Evolutionary conservation across 2,329 filamentous ascomycete genomes (phyloP).

Genomic region (Podosphaera xanthii): DNA sequence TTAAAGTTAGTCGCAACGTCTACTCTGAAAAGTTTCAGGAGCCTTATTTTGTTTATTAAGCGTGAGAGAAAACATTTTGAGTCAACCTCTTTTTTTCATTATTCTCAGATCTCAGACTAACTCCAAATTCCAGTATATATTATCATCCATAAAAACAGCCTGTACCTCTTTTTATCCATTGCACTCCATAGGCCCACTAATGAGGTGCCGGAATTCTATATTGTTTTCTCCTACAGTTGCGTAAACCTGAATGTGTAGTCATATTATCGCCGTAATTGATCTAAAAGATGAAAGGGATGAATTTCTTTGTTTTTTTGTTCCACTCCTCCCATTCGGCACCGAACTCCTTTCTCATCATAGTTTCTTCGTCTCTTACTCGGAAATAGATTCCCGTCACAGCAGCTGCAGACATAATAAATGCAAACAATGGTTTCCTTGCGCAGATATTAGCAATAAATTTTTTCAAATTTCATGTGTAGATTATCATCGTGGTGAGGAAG

Average conservation of each 20-base stretch:
- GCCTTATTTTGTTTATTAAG: background rate
- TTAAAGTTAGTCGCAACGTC: background rate
- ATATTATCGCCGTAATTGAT: background rate
- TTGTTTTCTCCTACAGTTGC: no score
- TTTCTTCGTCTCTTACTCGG: slow-evolving; percentile 26
- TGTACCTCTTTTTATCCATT: no score
- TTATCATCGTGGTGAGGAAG: background rate
- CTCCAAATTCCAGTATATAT: background rate
- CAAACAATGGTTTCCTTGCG: background rate
- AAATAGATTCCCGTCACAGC: slow-evolving; percentile 2
- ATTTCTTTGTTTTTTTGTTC: slow-evolving; percentile 24
- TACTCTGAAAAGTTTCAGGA: background rate
- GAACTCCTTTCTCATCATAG: slow-evolving; percentile 25
- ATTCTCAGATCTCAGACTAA: background rate
- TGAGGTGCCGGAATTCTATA: no score
- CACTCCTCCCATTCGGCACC: slow-evolving; percentile 25
- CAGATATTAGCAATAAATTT: no score
- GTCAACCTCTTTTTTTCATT: background rate
- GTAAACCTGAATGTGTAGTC: background rate
- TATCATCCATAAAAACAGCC: background rate
- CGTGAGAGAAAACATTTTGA: no score
- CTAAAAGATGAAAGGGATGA: slow-evolving; percentile 23
- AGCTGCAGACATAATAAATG: slow-evolving; percentile 3
- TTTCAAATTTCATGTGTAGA: no score
- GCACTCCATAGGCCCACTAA: no score